These are phyloP conservation scores for Gnaphalium uliginosum DNA, from an alignment of 129 eudicot species.

Conservation along the genomic window DNA sequence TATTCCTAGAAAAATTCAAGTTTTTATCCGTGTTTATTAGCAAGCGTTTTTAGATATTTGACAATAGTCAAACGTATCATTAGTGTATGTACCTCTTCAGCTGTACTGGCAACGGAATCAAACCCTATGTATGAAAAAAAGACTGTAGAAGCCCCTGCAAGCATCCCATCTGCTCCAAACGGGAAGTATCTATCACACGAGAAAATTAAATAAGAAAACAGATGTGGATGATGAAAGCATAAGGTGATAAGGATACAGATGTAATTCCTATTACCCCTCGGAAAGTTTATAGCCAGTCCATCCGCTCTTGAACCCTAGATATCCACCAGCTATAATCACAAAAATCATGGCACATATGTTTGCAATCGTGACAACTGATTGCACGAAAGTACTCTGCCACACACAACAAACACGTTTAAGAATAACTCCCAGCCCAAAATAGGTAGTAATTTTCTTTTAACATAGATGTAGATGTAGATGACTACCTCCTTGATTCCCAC, in stretches of 20 bases:
- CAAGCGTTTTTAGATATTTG: slow-evolving; percentile 1
- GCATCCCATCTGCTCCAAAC: slow-evolving; percentile 89
- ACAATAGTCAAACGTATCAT: not conserved
- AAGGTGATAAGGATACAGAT: slow-evolving; percentile 12
- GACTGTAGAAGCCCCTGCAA: slow-evolving; percentile 98
- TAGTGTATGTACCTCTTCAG: slow-evolving; percentile 68
- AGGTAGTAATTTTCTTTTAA: not conserved
- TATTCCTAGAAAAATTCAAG: too few relatives aligned
- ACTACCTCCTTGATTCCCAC: slow-evolving; percentile 96
- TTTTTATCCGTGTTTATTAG: not conserved
- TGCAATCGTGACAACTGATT: slow-evolving; percentile 68
- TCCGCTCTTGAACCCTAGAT: slow-evolving; percentile 81
- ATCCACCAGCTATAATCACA: slow-evolving; percentile 88
- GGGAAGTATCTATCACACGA: slow-evolving; percentile 67
- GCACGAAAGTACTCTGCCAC: slow-evolving; percentile 78
- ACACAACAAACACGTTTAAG: slow-evolving; percentile 13
- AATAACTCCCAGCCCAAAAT: not conserved
- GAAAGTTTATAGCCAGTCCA: slow-evolving; percentile 93
- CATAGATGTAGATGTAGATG: not conserved
- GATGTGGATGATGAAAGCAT: slow-evolving; percentile 4
- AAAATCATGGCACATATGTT: slow-evolving; percentile 83
- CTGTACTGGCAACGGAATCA: slow-evolving; percentile 98
- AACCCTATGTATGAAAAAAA: slow-evolving; percentile 95
- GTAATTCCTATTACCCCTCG: slow-evolving; percentile 52
- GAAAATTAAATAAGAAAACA: slow-evolving; percentile 6